phyloP scores from a whole-genome alignment of 495 filamentous ascomycete species.

The Hypoxylon rickii region DNA sequence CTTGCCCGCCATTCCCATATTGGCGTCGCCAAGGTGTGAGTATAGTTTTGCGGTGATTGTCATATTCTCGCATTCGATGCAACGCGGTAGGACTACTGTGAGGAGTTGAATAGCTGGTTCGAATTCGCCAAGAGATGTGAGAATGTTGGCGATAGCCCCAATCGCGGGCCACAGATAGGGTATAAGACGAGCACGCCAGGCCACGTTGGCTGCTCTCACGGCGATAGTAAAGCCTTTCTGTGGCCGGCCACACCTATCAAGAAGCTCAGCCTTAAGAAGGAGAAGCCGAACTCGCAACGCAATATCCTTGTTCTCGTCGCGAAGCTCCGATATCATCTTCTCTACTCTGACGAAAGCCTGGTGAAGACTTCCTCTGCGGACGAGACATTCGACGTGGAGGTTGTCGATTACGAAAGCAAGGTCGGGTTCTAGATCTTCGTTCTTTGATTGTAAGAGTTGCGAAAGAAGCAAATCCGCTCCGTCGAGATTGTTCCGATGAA shows the following conservation, averaged over 20 bases:
- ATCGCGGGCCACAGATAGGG: conserved; percentile 79
- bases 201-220: conserved; percentile 77
- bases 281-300: conserved; percentile 75
- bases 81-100: conserved; percentile 77
- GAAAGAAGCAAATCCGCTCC: conserved; percentile 69
- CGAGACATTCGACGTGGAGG: conserved; percentile 71
- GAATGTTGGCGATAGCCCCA: conserved; percentile 66
- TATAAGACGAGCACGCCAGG: conserved; percentile 72
- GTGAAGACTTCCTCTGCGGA: conserved; percentile 64
- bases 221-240: conserved; percentile 83
- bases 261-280: conserved; percentile 73
- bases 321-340: conserved; percentile 62
- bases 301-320: conserved; percentile 74
- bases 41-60: conserved; percentile 70
- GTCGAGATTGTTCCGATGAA: conserved; percentile 71
- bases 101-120: conserved; percentile 68
- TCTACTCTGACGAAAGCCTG: conserved; percentile 72
- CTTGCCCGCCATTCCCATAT: conserved; percentile 78
- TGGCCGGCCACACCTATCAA: conserved; percentile 69
- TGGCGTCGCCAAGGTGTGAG: conserved; percentile 76
- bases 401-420: conserved; percentile 70
- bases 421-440: conserved; percentile 65
- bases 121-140: conserved; percentile 77
- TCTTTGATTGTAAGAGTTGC: conserved; percentile 56
- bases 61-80: conserved; percentile 74